Evolutionary conservation across 2,329 filamentous ascomycete genomes (phyloP).

Genomic region (Trichoderma endophyticum): DNA sequence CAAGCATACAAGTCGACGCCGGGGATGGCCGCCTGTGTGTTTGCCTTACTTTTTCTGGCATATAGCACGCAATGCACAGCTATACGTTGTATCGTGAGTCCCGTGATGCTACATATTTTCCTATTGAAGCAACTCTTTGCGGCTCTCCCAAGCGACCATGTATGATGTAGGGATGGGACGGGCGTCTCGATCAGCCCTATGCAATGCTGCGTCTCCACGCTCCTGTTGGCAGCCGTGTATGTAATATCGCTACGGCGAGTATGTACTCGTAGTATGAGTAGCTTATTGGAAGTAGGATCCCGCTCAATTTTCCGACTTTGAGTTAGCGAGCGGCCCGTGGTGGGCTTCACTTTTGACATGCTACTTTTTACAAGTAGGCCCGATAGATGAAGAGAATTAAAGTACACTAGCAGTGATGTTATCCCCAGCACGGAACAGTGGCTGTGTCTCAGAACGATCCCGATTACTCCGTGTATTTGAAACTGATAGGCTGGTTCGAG

Average conservation of each 20-base stretch:
- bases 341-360: background rate
- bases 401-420: background rate
- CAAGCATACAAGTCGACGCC: background rate
- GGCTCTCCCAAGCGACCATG: background rate
- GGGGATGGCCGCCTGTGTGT: background rate
- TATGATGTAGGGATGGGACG: background rate
- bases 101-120: too few species aligned
- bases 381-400: background rate
- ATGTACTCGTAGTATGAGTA: background rate
- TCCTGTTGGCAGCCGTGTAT: background rate
- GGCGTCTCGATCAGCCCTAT: slow-evolving; percentile 12
- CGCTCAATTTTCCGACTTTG: background rate
- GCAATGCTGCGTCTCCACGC: slow-evolving; percentile 9
- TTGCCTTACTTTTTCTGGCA: background rate
- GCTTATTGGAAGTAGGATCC: background rate
- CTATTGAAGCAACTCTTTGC: background rate
- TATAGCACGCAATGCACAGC: background rate
- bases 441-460: background rate
- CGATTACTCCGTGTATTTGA: background rate
- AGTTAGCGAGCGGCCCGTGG: background rate
- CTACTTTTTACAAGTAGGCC: background rate
- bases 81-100: background rate
- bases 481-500: background rate
- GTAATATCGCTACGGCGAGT: background rate
- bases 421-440: background rate